Evolutionary conservation across 441 rosid genomes (phyloP), one percentile per base, ranked within the genome.

Genomic region (Croton setiger): DNA sequence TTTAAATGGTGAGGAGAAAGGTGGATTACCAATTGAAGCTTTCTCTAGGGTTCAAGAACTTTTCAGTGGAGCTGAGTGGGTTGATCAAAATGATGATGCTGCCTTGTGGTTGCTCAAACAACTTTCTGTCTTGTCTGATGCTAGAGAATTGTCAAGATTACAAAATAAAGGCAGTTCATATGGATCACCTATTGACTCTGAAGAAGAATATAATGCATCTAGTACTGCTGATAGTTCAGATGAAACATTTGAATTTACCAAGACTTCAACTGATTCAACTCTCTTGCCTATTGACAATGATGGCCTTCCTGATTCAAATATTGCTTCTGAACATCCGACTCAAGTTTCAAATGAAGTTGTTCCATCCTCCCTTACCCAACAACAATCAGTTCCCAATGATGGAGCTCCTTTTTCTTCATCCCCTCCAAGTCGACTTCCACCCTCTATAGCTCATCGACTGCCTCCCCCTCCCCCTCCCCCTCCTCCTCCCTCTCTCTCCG

Each of bases 1-100:
- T 67, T 78, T 91, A 76, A 88, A 84, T 81, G 97, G 96, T 43
- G 97, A 94, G 81, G 97, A 86, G 80, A 90, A 85, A 79, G 96
- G 97, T 65, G 98, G 98, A 74, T 79, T 94, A 78, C 98, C 98
- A 49, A 87, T 94, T 65, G 98, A 94, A 85, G 98, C 97, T 43
- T 94, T 94, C 83, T 88, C 97, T 63, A 85, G 85, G 75, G 97
- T 94, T 80, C 96, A 91, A 84, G 97, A 94, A 76, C 93, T 94
- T 79, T 94, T 94, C 74, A 91, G 82, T 72, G 96, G 91, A 58
- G 83, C 79, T 78, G 96, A 94, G 64, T 94, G 92, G 96, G 87
- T 83, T 65, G 97, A 91, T 76, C 83, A 72, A 76, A 84, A 79
- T 62, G 96, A 91, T 68, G 96, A 89, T 86, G 96, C 97, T 84